Conservation (phyloP, 805 yeast genomes). For the Brettanomyces sp. region DNA sequence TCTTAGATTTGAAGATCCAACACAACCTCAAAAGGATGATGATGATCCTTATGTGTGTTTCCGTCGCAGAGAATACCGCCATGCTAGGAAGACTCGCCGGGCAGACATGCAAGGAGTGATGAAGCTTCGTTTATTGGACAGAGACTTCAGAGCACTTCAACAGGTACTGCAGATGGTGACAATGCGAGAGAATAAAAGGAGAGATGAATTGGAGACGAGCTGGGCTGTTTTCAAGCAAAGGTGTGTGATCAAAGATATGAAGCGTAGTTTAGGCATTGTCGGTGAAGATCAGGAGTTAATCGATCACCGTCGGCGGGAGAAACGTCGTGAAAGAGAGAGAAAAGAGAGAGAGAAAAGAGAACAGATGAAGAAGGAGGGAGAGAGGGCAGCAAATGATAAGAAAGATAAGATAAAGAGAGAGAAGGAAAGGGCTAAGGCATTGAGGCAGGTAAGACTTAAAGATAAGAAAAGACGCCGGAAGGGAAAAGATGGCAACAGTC, state of each 20-base stretch:
- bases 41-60: slow-evolving; percentile 92
- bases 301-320: slow-evolving; percentile 48
- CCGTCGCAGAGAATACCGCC: slow-evolving; percentile 90
- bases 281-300: slow-evolving; percentile 81
- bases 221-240: slow-evolving; percentile 63
- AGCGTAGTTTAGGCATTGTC: slow-evolving; percentile 64
- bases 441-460: not conserved
- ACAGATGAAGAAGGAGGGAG: slow-evolving; percentile 4
- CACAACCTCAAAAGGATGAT: slow-evolving; percentile 57
- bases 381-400: slow-evolving; percentile 1
- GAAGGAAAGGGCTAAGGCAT: not conserved
- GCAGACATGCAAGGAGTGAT: slow-evolving; percentile 88
- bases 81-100: slow-evolving; percentile 91
- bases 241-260: slow-evolving; percentile 59
- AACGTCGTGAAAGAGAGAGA: slow-evolving; percentile 28
- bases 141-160: slow-evolving; percentile 69
- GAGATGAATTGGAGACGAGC: slow-evolving; percentile 55
- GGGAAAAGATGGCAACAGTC: not conserved
- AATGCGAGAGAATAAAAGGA: slow-evolving; percentile 59
- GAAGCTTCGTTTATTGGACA: slow-evolving; percentile 61
- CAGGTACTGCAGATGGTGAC: slow-evolving; percentile 61
- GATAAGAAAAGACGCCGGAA: slow-evolving; percentile 1
- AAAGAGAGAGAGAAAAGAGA: slow-evolving; percentile 3
- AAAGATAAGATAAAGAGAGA: slow-evolving; percentile 11
- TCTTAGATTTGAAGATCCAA: slow-evolving; percentile 77